These are phyloP conservation scores for Solanum etuberosum DNA, from an alignment of 257 asterid genomes.

Conservation along the genomic window DNA sequence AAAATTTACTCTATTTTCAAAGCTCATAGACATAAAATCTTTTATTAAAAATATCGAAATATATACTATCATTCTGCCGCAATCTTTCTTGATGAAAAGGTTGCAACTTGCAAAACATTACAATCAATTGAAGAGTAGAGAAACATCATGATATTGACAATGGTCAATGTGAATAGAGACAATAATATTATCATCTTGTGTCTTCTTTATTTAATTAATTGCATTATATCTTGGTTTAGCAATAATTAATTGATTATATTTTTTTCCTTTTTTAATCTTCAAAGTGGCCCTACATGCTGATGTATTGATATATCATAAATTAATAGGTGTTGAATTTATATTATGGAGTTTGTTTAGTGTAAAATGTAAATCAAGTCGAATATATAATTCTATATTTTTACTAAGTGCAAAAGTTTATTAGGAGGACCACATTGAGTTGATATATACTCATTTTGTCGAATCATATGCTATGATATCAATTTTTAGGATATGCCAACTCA, in stretches of 20 bases:
- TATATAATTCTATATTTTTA: no score
- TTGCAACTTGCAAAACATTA: neutral
- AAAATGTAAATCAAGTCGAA: accelerated
- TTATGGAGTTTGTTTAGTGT: neutral
- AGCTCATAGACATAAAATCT: accelerated
- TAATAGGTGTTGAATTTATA: neutral
- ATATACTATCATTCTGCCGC: neutral
- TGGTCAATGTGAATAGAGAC: neutral
- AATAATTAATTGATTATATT: neutral
- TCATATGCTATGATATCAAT: neutral
- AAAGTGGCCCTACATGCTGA: neutral
- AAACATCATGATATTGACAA: neutral
- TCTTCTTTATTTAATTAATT: neutral
- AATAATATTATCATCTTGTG: neutral
- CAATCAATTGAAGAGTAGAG: neutral
- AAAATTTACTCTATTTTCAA: neutral
- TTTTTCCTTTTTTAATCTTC: neutral
- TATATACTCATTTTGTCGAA: neutral
- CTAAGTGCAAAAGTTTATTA: no score
- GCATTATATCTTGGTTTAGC: neutral
- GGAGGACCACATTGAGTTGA: no score
- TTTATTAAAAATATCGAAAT: neutral
- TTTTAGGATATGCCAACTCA: neutral
- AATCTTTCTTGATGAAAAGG: neutral
- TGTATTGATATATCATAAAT: neutral